Conservation (phyloP, 2,329 filamentous ascomycete genomes). For the Madurella fahalii region DNA sequence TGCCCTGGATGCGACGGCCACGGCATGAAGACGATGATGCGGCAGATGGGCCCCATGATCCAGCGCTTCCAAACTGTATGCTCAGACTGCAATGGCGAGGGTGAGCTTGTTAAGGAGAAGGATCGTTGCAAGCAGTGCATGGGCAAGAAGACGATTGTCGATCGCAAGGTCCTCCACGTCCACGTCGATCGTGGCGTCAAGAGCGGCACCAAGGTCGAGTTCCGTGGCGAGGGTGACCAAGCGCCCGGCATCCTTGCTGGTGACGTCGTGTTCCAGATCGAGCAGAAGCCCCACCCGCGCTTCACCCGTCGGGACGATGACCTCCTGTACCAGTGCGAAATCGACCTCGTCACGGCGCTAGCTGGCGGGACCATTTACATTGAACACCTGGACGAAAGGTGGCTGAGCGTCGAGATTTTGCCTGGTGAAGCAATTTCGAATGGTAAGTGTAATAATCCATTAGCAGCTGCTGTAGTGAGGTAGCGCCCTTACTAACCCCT, state of each 20-base stretch:
- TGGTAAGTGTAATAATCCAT: conserved; percentile 54
- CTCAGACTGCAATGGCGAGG: conserved; percentile 95
- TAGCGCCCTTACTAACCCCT: conserved; percentile 18
- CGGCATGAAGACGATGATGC: conserved; percentile 99
- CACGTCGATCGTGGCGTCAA: conserved; percentile 94
- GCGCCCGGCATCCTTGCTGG: conserved; percentile 88
- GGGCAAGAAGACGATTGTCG: conserved; percentile 96
- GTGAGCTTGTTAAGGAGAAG: conserved; percentile 93
- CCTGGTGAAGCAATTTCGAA: conserved; percentile 93
- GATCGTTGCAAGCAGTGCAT: conserved; percentile 95
- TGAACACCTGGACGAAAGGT: conserved; percentile 95
- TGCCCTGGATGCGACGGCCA: conserved; percentile 87
- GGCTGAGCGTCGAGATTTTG: conserved; percentile 88
- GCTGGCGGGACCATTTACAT: conserved; percentile 87
- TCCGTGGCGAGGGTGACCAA: conserved; percentile 94
- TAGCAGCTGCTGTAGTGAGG: background rate
- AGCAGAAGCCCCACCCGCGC: conserved; percentile 94
- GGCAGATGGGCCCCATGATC: conserved; percentile 99
- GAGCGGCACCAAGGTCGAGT: conserved; percentile 93
- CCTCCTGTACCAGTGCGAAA: conserved; percentile 89
- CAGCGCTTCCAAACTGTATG: conserved; percentile 99
- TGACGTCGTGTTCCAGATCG: conserved; percentile 97
- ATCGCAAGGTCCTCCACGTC: conserved; percentile 96
- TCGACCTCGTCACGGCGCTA: conserved; percentile 91
- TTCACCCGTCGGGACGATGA: conserved; percentile 97